Base-by-base conservation (phyloP, 805 yeast genomes). In the Monosporozyma aquatica region DNA sequence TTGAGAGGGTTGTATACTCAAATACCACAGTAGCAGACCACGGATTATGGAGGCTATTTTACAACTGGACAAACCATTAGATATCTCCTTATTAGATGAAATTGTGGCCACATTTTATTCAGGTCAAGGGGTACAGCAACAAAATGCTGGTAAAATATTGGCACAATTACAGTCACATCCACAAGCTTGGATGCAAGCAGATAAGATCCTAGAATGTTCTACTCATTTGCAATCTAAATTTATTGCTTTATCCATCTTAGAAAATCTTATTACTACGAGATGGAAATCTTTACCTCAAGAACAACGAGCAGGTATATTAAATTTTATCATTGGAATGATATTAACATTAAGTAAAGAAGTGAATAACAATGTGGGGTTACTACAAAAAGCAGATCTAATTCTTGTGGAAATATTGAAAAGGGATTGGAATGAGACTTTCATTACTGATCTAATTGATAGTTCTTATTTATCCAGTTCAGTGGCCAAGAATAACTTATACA, bases 361-460 rank as follows among this genome's bases (percentile, higher is more conserved):
- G 45, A 67, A 69, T 57, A 35, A 6, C 17, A 24, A 25, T 24
- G 79, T 77, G 56, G 78, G 95, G 7, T 71, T 90, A 56, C 83
- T 90, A 56, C 84, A 82, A 67, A 92, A 92, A 62, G 87, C 89
- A 52, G 95, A 92, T 65, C 72, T 90, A 56, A 87, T 97, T 10
- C 69, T 90, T 54, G 97, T 90, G 27, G 90, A 89, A 55, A 80
- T 90, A 42, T 76, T 90, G 58, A 92, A 92, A 58, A 96, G 90
- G 64, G 98, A 90, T 60, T 90, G 98, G 98, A 97, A 97, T 26
- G 83, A 78, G 51, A 82, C 87, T 60, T 90, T 92, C 57, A 82
- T 90, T 35, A 94, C 95, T 13, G 97, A 92, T 59, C 74, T 90
- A 43, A 90, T 89, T 34, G 74, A 71, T 45, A 80, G 94, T 49